Conservation (phyloP, 1,139 yeast genomes). For the Williopsis jadinii region DNA sequence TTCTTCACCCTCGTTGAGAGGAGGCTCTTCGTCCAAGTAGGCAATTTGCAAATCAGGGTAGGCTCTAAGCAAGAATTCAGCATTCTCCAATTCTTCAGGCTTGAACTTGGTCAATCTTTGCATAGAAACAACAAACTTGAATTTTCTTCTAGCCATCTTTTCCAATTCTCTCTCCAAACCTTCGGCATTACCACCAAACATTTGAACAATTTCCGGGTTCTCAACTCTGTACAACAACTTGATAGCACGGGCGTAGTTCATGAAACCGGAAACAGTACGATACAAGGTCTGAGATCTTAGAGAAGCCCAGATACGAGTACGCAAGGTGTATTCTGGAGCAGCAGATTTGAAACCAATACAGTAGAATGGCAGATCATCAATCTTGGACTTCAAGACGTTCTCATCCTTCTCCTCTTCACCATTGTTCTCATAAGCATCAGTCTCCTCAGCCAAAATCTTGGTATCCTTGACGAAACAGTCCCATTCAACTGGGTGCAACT, state of each 20-base stretch:
- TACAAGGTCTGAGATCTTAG: conserved; percentile 96
- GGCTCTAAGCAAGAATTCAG: conserved; percentile 96
- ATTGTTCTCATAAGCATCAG: conserved; percentile 76
- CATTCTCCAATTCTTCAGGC: conserved; percentile 96
- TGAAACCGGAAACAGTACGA: conserved; percentile 98
- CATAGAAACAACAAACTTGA: conserved; percentile 95
- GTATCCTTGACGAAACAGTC: conserved; percentile 98
- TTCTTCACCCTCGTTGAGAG: conserved; percentile 90
- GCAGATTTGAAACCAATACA: conserved; percentile 99
- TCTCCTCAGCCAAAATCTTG: conserved; percentile 96
- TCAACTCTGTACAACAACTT: conserved; percentile 96
- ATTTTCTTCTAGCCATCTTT: conserved; percentile 98
- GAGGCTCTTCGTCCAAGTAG: conserved; percentile 90
- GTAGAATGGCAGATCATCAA: conserved; percentile 96
- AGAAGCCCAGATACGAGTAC: conserved; percentile 99
- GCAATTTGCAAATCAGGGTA: conserved; percentile 98
- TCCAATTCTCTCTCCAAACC: conserved; percentile 91
- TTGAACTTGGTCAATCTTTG: conserved; percentile 96
- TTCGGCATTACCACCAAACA: conserved; percentile 98
- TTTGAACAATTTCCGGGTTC: conserved; percentile 97
- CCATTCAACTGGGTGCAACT: conserved; percentile 98
- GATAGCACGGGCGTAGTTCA: conserved; percentile 98
- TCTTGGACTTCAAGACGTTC: conserved; percentile 75
- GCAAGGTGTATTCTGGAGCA: conserved; percentile 96
- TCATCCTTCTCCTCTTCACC: conserved; percentile 62